Base-by-base conservation (phyloP, 1,284 basidiomycete genomes). In the Papiliotrema terrestris region DNA sequence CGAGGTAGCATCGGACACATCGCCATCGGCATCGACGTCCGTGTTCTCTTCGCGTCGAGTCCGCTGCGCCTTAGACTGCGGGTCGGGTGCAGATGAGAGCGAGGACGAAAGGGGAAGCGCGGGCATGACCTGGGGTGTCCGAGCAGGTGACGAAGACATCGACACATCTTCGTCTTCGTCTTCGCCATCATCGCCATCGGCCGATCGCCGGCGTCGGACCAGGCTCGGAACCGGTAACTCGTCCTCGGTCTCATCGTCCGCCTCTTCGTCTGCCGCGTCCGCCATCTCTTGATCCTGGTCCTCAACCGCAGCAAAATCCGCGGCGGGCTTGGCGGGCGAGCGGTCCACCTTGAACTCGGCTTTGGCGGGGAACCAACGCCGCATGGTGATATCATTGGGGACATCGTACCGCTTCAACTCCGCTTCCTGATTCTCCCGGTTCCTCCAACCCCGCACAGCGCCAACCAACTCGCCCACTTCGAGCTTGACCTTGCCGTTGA, bases 381-480 rank as follows among this genome's bases (percentile, higher is more conserved):
- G 15, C 25, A 26, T n/a, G 9, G 14, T 26, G 41, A 49, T 37
- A 19, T 11, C 9, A 3, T 35, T 35, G 8, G 54, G 54, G 49
- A 56, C 47, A 32, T 52, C 50, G 57, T 60, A 57, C 49, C 64
- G 57, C 38, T 72, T 67, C 54, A 65, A 65, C 17, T 64, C 62
- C 45, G 73, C 67, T 44, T 58, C 49, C 49, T 73, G 69, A 25
- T 71, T 48, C 50, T 74, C 74, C 25, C 68, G 62, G 19, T 66
- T 54, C 29, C 76, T 63, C 78, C 90, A 88, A 0, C 88, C 87
- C 13, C 89, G 77, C 52, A 83, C 78, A 11, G 77, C 71, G 15
- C 88, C 88, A 1, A 91, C 76, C 25, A 90, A 72, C 2, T 85
- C 84, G 2, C 89, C 89, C 0, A 89, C 65, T 63, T 89, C 37